Conservation (phyloP, 306 rosid genomes). For the Quercus robur region DNA sequence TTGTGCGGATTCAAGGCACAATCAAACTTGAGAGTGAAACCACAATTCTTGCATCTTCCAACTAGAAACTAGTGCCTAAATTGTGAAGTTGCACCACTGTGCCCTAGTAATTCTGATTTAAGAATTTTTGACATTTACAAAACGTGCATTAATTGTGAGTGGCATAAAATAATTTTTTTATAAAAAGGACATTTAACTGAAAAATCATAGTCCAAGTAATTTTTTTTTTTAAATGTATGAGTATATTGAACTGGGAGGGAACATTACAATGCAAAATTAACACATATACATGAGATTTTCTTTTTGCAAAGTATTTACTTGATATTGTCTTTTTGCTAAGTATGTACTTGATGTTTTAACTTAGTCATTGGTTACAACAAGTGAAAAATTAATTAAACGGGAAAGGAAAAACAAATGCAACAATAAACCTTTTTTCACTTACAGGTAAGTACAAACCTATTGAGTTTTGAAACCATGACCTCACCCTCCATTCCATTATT, state of each 20-base stretch:
- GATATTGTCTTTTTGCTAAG: too few relatives aligned
- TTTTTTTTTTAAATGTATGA: too few relatives aligned
- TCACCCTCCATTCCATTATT: too few relatives aligned
- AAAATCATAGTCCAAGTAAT: neutral
- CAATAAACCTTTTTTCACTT: too few relatives aligned
- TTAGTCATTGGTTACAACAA: neutral
- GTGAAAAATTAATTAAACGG: too few relatives aligned
- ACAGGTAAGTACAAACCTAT: too few relatives aligned
- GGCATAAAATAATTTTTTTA: neutral
- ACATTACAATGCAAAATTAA: neutral
- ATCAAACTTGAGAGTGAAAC: constrained; percentile 27
- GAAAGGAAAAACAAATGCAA: too few relatives aligned
- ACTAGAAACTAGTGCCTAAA: constrained; percentile 73
- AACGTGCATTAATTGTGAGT: constrained; percentile 17
- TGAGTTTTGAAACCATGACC: too few relatives aligned
- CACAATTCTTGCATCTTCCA: constrained; percentile 93
- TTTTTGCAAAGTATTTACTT: too few relatives aligned
- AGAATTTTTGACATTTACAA: constrained; percentile 3
- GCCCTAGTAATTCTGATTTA: constrained; percentile 81
- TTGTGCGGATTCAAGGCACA: too few relatives aligned
- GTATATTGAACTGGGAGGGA: neutral
- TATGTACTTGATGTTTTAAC: neutral
- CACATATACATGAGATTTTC: neutral
- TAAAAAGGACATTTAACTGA: neutral
- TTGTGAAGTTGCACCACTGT: constrained; percentile 89